A percentile compares a stretch with the other conserved stretches of the same genome.
These are phyloP conservation scores for Terfezia claveryi DNA, from an alignment of 495 filamentous ascomycete species.

Conservation along the genomic window DNA sequence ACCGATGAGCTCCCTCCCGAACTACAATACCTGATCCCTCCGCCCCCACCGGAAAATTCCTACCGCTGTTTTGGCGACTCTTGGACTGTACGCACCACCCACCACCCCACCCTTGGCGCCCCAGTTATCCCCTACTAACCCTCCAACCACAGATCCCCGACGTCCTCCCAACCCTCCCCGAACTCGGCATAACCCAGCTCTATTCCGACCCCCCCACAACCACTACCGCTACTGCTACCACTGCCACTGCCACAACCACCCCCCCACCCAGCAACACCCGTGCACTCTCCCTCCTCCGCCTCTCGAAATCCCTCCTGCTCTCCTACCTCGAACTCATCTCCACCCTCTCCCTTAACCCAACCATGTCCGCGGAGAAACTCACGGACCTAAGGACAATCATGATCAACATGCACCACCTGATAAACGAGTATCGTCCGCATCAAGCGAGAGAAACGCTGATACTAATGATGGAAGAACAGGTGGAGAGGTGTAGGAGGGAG, in stretches of 20 bases:
- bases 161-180: slow-evolving; percentile 41
- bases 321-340: slow-evolving; percentile 68
- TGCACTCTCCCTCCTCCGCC: slow-evolving; percentile 19
- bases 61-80: slow-evolving; percentile 55
- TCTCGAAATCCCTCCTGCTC: slow-evolving; percentile 61
- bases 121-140: not conserved
- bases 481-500: slow-evolving; percentile 52
- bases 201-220: slow-evolving; percentile 27
- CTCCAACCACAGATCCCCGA: slow-evolving; percentile 19
- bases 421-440: slow-evolving; percentile 90
- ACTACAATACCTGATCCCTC: slow-evolving; percentile 61
- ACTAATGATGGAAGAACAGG: slow-evolving; percentile 72
- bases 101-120: not conserved
- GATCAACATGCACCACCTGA: slow-evolving; percentile 69
- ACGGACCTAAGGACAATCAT: slow-evolving; percentile 55
- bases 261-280: slow-evolving; percentile 24
- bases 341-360: slow-evolving; percentile 40
- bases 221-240: slow-evolving; percentile 10
- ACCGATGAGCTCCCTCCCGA: slow-evolving; percentile 38
- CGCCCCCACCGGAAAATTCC: slow-evolving; percentile 44
- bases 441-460: slow-evolving; percentile 84
- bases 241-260: slow-evolving; percentile 2
- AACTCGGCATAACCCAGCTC: slow-evolving; percentile 47
- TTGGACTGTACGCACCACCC: slow-evolving; percentile 23
- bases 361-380: slow-evolving; percentile 40